Evolutionary conservation across 345 rosid genomes (phyloP).

Genomic region (Gynandropsis gynandra): DNA sequence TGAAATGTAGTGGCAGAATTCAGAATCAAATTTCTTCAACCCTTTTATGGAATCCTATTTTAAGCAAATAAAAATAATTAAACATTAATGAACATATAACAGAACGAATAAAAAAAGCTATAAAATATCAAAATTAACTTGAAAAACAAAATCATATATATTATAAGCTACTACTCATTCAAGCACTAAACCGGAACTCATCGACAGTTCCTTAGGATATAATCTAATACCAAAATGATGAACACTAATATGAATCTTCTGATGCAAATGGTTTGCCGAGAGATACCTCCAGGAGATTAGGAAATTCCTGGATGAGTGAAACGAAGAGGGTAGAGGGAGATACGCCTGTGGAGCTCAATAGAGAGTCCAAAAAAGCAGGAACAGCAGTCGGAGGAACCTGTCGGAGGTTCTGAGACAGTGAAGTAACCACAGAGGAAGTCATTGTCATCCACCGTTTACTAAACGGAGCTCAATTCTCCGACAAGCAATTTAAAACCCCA

Average conservation of each 20-base stretch:
- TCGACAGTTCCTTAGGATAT: no score
- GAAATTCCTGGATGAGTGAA: slow-evolving; percentile 39
- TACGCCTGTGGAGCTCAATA: slow-evolving; percentile 55
- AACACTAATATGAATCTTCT: not conserved
- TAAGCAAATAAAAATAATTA: not conserved
- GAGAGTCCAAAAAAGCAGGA: slow-evolving; percentile 78
- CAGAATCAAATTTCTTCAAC: slow-evolving; percentile 37
- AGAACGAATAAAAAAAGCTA: slow-evolving; percentile 6
- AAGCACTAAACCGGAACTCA: no score
- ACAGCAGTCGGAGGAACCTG: slow-evolving; percentile 61
- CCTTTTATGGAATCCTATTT: slow-evolving; percentile 35
- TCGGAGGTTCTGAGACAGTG: slow-evolving; percentile 52
- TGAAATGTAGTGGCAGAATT: slow-evolving; percentile 29
- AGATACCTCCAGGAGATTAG: slow-evolving; percentile 19
- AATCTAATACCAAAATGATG: not conserved
- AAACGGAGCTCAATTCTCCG: slow-evolving; percentile 8
- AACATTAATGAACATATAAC: no score
- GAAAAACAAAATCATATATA: not conserved
- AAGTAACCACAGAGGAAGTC: slow-evolving; percentile 36
- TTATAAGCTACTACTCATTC: no score
- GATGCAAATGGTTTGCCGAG: not conserved
- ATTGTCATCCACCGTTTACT: no score
- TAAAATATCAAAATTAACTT: not conserved
- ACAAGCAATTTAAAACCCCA: not conserved
- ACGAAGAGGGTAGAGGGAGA: slow-evolving; percentile 51